Evolutionary conservation across 2,329 filamentous ascomycete species (phyloP).

Genomic region (Clarireedia hainanense): DNA sequence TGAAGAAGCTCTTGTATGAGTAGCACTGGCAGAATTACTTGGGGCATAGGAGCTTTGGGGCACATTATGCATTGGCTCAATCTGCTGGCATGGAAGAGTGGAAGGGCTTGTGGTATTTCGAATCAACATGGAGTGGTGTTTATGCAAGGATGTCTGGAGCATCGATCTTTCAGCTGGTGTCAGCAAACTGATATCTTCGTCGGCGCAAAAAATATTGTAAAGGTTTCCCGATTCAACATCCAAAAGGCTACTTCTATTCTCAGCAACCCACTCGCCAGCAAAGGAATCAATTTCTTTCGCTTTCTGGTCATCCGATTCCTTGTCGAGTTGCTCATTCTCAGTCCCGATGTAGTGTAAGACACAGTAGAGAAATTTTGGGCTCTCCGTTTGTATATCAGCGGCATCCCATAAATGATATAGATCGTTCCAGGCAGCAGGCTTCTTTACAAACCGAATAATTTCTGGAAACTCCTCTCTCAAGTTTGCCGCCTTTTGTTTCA

Average conservation of each 20-base stretch:
- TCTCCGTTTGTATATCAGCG: conserved; percentile 26
- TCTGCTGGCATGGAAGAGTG: neutral
- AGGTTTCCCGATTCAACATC: neutral
- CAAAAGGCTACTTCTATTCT: neutral
- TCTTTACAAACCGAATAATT: conserved; percentile 7
- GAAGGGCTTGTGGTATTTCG: neutral
- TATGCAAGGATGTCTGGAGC: neutral
- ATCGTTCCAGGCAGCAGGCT: conserved; percentile 18
- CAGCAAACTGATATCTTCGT: neutral
- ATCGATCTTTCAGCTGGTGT: neutral
- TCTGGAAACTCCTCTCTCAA: conserved; percentile 5
- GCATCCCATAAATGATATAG: conserved; percentile 29
- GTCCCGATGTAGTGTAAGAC: conserved; percentile 21
- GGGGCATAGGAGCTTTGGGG: neutral
- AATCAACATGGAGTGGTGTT: neutral
- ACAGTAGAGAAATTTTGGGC: conserved; percentile 24
- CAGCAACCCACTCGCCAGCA: conserved; percentile 15
- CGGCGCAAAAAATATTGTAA: neutral
- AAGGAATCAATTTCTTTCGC: conserved; percentile 12
- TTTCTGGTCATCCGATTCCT: neutral
- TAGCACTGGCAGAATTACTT: neutral
- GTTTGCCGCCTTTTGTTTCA: conserved; percentile 8
- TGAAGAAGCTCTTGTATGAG: neutral
- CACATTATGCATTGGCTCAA: neutral
- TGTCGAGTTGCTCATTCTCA: conserved; percentile 7